phyloP scores from a whole-genome alignment of 2,329 filamentous ascomycete genomes.

The Apiospora hydei region DNA sequence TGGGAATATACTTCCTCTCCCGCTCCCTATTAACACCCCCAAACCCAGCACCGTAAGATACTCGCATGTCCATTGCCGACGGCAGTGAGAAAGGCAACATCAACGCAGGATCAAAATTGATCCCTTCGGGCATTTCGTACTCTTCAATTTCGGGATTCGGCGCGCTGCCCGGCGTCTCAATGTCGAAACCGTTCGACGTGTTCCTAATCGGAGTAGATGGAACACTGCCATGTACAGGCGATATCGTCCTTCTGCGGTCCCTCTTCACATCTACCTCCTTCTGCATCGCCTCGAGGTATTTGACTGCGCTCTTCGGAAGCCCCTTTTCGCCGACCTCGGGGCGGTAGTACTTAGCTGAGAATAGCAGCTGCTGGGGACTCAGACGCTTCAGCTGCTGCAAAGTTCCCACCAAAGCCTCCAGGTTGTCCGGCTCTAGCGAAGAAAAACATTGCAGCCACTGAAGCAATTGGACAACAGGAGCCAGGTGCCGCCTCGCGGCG shows the following conservation, averaged over 20 bases:
- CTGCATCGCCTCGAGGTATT: constrained; percentile 83
- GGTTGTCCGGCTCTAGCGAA: constrained; percentile 82
- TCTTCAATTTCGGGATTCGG: constrained; percentile 58
- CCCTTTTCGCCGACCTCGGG: constrained; percentile 95
- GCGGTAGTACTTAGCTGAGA: constrained; percentile 90
- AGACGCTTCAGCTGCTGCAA: constrained; percentile 87
- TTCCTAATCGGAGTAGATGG: constrained; percentile 47
- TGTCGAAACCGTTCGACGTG: constrained; percentile 52
- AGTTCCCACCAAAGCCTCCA: constrained; percentile 87
- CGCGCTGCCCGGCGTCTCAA: constrained; percentile 51
- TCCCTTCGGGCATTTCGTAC: constrained; percentile 73
- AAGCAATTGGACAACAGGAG: constrained; percentile 89
- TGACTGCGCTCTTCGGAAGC: constrained; percentile 85
- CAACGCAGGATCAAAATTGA: constrained; percentile 86
- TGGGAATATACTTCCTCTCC: constrained; percentile 94
- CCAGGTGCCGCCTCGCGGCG: constrained; percentile 81
- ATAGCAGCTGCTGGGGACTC: constrained; percentile 87
- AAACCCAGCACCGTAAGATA: constrained; percentile 93
- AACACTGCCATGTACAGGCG: constrained; percentile 40
- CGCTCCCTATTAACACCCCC: constrained; percentile 90
- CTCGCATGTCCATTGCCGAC: constrained; percentile 95
- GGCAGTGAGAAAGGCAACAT: constrained; percentile 96
- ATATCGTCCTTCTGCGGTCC: constrained; percentile 57
- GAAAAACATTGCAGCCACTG: constrained; percentile 99
- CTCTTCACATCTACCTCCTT: constrained; percentile 72